Evolutionary conservation across 495 filamentous ascomycete genomes (phyloP).

Genomic region (Daldinia bambusicola): DNA sequence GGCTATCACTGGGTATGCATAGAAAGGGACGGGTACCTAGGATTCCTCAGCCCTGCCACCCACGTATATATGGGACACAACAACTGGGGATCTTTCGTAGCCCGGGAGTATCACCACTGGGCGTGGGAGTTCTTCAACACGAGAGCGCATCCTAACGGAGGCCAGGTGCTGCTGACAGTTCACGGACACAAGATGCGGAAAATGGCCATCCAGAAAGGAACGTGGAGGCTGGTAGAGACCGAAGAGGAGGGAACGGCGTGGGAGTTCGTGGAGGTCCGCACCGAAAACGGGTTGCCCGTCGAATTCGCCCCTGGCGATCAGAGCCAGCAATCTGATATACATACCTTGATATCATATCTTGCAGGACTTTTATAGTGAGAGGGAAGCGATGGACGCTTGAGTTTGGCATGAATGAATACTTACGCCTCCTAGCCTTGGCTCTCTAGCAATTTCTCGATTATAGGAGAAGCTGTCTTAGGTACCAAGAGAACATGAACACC

Average conservation of each 20-base stretch:
- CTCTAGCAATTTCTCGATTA: too few relatives aligned
- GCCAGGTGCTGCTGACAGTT: constrained; percentile 3
- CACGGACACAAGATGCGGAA: neutral
- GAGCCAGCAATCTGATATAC: neutral
- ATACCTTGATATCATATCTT: too few relatives aligned
- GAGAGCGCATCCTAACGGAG: constrained; percentile 12
- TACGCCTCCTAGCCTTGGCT: too few relatives aligned
- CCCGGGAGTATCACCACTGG: neutral
- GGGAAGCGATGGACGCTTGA: too few relatives aligned
- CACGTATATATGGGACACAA: constrained; percentile 48
- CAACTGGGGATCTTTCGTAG: neutral
- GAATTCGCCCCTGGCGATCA: neutral
- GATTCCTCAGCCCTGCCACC: constrained; percentile 47
- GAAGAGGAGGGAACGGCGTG: constrained; percentile 7
- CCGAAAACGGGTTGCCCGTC: neutral
- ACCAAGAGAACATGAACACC: too few relatives aligned
- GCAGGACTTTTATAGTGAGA: too few relatives aligned
- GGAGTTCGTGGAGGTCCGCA: constrained; percentile 22
- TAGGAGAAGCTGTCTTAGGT: too few relatives aligned
- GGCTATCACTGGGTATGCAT: constrained; percentile 52
- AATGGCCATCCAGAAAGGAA: neutral
- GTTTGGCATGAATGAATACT: too few relatives aligned
- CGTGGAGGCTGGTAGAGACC: neutral
- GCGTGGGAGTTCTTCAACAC: constrained; percentile 13
- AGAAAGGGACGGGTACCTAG: constrained; percentile 53